Evolutionary conservation across 2,329 filamentous ascomycete genomes (phyloP).

Genomic region (Alternaria sp.): DNA sequence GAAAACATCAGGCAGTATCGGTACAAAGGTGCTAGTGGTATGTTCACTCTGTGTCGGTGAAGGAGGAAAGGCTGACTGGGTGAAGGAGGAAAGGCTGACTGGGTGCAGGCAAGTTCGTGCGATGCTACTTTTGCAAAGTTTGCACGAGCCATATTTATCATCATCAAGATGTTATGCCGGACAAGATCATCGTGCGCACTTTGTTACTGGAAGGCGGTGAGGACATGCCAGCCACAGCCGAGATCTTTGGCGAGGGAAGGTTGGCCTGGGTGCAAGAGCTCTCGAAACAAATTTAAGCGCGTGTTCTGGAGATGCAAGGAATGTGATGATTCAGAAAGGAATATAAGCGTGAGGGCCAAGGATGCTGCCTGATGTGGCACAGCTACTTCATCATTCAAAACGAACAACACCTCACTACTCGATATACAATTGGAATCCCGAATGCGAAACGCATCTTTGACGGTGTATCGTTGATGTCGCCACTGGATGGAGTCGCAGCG

Average conservation of each 20-base stretch:
- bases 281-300: not conserved
- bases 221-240: constrained; percentile 42
- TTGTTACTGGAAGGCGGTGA: constrained; percentile 47
- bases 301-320: not conserved
- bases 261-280: constrained; percentile 44
- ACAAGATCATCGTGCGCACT: constrained; percentile 50
- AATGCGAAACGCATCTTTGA: not conserved
- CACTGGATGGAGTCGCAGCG: not conserved
- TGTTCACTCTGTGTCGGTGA: constrained; percentile 22
- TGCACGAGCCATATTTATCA: constrained; percentile 52
- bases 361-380: not conserved
- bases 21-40: constrained; percentile 20
- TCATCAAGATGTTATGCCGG: constrained; percentile 49
- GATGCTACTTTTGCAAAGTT: constrained; percentile 47
- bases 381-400: not conserved
- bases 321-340: not conserved
- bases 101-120: constrained; percentile 37
- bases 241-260: constrained; percentile 49
- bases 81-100: constrained; percentile 24
- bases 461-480: not conserved
- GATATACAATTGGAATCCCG: not conserved
- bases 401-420: not conserved
- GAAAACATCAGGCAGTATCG: constrained; percentile 33
- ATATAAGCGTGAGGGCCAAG: not conserved
- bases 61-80: constrained; percentile 23